Percentiles rank a stretch among this genome's conserved stretches.
Evolutionary conservation across 2,329 filamentous ascomycete genomes (phyloP).

Genomic region (Alternaria gansuensis): DNA sequence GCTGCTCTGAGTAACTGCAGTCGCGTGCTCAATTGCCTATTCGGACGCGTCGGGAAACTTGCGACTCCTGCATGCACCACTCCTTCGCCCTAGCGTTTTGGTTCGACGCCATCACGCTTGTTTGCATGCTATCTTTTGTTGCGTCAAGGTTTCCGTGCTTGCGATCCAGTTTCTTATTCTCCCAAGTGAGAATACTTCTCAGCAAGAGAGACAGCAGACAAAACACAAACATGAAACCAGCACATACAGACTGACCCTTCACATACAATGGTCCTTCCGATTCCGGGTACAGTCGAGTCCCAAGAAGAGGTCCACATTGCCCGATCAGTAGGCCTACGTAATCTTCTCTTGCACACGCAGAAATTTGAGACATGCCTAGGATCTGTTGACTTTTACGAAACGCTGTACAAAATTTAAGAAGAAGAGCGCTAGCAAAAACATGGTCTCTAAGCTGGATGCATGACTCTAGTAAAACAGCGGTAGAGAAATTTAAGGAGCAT

Average conservation of each 20-base stretch:
- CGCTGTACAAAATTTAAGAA: no score
- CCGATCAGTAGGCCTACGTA: conserved; percentile 60
- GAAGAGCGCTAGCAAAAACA: no score
- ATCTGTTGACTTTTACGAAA: no score
- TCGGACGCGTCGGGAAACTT: conserved; percentile 6
- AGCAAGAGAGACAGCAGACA: conserved; percentile 43
- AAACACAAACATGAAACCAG: conserved; percentile 52
- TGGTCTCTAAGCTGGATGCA: no score
- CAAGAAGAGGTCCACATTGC: conserved; percentile 55
- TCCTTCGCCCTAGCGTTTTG: conserved; percentile 4
- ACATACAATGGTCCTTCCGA: conserved; percentile 46
- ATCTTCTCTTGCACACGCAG: no score
- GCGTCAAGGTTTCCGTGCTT: conserved; percentile 43
- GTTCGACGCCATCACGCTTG: conserved; percentile 11
- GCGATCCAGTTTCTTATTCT: conserved; percentile 50
- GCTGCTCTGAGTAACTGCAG: not conserved
- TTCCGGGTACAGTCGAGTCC: conserved; percentile 48
- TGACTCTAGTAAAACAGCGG: no score
- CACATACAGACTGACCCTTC: conserved; percentile 50
- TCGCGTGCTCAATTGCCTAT: conserved; percentile 24
- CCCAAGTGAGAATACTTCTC: conserved; percentile 47
- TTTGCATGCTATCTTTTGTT: conserved; percentile 33
- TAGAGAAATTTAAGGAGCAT: no score
- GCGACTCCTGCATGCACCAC: conserved; percentile 6
- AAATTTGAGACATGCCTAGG: no score